phyloP scores from a whole-genome alignment of 441 rosid genomes.

The Raphanus hybrid region DNA sequence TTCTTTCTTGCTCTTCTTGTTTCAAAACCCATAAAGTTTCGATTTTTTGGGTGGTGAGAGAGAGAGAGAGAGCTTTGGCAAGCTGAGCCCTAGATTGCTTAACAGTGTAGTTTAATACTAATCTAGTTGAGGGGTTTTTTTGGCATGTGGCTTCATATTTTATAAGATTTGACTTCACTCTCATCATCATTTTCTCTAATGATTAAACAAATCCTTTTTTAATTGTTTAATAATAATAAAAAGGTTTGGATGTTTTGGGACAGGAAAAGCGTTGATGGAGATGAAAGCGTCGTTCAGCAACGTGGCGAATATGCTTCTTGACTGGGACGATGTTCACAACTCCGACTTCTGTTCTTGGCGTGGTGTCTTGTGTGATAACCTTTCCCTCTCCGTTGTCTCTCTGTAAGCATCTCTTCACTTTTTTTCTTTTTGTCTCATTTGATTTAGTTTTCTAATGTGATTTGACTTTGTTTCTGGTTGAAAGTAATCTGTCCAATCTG shows the following conservation, averaged over 20 bases:
- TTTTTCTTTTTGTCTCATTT: not conserved
- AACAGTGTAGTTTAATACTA: not conserved
- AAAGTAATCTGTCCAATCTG: conserved; percentile 80
- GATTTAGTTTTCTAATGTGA: not conserved
- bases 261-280: conserved; percentile 80
- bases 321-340: conserved; percentile 77
- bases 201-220: conserved; percentile 2
- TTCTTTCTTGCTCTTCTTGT: conserved; percentile 15
- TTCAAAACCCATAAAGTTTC: not conserved
- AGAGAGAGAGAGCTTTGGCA: not conserved
- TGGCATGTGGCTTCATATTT: conserved; percentile 19
- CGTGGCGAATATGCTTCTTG: conserved; percentile 68
- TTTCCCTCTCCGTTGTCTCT: conserved; percentile 65
- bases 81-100: not conserved
- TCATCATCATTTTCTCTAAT: not conserved
- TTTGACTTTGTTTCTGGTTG: not conserved
- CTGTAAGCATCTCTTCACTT: conserved; percentile 73
- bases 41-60: not conserved
- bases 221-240: not conserved
- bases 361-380: conserved; percentile 81
- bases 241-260: conserved; percentile 4
- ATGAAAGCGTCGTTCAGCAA: conserved; percentile 79
- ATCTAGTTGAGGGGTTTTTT: not conserved
- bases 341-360: conserved; percentile 85
- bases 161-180: conserved; percentile 15